A percentile compares a stretch with the other conserved stretches of the same genome.
These are phyloP conservation scores for Neckera pumila DNA, from an alignment of 225 moss, liverwort and hornwort species.

Conservation along the genomic window DNA sequence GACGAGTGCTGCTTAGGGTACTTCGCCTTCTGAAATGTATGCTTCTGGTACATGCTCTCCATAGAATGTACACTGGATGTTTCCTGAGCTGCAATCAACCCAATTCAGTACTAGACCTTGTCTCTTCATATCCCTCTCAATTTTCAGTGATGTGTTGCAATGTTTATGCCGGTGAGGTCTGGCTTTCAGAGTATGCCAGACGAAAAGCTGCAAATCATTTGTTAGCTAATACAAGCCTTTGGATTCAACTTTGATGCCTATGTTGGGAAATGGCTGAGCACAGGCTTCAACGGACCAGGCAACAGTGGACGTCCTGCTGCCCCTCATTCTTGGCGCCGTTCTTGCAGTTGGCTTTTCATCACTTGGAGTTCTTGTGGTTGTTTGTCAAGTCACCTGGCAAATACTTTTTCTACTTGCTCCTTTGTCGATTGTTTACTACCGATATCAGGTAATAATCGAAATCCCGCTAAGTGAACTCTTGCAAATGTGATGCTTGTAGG, in stretches of 20 bases:
- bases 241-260: neutral
- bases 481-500: neutral
- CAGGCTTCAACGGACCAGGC: slow-evolving; percentile 57
- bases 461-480: neutral
- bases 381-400: slow-evolving; percentile 37
- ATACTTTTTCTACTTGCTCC: slow-evolving; percentile 23
- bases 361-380: slow-evolving; percentile 27
- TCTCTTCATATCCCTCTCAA: neutral
- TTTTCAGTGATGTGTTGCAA: neutral
- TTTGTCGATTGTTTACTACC: slow-evolving; percentile 22
- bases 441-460: slow-evolving; percentile 20
- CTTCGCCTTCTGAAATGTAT: neutral
- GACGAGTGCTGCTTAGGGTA: neutral
- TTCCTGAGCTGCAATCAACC: neutral
- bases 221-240: neutral
- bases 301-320: slow-evolving; percentile 31
- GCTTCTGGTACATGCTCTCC: neutral
- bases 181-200: neutral
- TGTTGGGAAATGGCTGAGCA: neutral
- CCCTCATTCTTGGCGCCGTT: slow-evolving; percentile 14
- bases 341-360: slow-evolving; percentile 16
- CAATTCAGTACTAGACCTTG: neutral
- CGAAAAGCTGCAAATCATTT: neutral
- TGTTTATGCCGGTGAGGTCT: neutral
- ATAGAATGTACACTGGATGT: neutral